These are phyloP conservation scores for Rosa rugosa DNA, from an alignment of 306 rosid genomes.

Conservation along the genomic window DNA sequence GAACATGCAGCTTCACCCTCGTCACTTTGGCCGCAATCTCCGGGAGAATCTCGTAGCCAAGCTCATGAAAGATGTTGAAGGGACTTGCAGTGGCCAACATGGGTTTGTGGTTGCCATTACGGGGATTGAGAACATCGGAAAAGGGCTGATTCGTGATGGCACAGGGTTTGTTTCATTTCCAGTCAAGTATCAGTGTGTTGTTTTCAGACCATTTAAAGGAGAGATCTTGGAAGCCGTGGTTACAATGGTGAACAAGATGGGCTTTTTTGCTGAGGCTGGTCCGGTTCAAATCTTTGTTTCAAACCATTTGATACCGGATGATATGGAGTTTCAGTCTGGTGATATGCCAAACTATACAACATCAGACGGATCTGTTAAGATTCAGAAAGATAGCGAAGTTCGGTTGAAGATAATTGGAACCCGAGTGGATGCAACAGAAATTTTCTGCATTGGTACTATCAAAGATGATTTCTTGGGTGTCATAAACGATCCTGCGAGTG, in stretches of 20 bases:
- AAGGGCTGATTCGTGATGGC: conserved; percentile 88
- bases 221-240: conserved; percentile 97
- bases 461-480: conserved; percentile 98
- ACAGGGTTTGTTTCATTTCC: conserved; percentile 97
- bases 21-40: conserved; percentile 88
- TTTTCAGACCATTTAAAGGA: conserved; percentile 92
- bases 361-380: conserved; percentile 97
- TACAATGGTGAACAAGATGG: conserved; percentile 99
- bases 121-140: conserved; percentile 83
- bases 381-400: conserved; percentile 97
- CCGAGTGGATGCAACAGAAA: conserved; percentile 96
- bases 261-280: conserved; percentile 97
- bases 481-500: conserved; percentile 77
- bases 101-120: conserved; percentile 97
- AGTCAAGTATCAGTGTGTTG: conserved; percentile 95
- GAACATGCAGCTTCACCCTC: conserved; percentile 96
- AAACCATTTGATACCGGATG: conserved; percentile 96
- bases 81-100: conserved; percentile 97
- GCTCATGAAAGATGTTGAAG: conserved; percentile 98
- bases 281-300: conserved; percentile 98
- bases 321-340: conserved; percentile 96
- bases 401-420: conserved; percentile 93
- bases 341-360: conserved; percentile 96
- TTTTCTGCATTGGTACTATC: conserved; percentile 95
- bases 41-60: conserved; percentile 83